phyloP scores from a whole-genome alignment of 1,139 yeast genomes.

The Candida gigantensis region DNA sequence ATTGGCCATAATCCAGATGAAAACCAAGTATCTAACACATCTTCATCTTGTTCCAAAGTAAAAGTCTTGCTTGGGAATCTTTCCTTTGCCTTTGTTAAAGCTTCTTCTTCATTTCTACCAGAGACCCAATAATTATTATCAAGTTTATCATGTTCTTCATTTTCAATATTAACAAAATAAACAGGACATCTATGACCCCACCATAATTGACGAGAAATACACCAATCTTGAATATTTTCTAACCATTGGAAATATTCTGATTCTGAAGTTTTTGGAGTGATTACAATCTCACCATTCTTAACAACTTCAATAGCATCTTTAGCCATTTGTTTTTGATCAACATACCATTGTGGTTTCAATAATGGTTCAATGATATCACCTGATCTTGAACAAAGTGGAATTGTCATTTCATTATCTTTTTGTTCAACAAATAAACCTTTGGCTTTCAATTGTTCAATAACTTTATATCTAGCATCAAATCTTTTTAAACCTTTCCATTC shows the following conservation, averaged over 20 bases:
- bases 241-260: slow-evolving; percentile 95
- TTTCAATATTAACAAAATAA: slow-evolving; percentile 82
- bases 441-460: slow-evolving; percentile 77
- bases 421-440: slow-evolving; percentile 79
- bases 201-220: slow-evolving; percentile 98
- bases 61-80: slow-evolving; percentile 72
- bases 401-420: slow-evolving; percentile 91
- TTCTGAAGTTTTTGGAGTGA: slow-evolving; percentile 87
- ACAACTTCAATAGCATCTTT: slow-evolving; percentile 85
- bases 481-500: slow-evolving; percentile 90
- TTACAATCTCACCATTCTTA: slow-evolving; percentile 74
- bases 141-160: slow-evolving; percentile 57
- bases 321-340: slow-evolving; percentile 87
- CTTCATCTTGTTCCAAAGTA: slow-evolving; percentile 92
- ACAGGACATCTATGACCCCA: slow-evolving; percentile 99
- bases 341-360: slow-evolving; percentile 99
- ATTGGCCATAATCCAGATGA: slow-evolving; percentile 98
- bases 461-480: slow-evolving; percentile 88
- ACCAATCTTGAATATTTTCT: slow-evolving; percentile 97
- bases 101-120: slow-evolving; percentile 82
- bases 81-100: slow-evolving; percentile 73
- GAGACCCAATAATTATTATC: slow-evolving; percentile 88
- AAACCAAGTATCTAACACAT: slow-evolving; percentile 98
- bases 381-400: slow-evolving; percentile 92
- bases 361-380: slow-evolving; percentile 96